These are phyloP conservation scores for Tulasnella sp. DNA, from an alignment of 768 basidiomycete genomes.

Conservation along the genomic window DNA sequence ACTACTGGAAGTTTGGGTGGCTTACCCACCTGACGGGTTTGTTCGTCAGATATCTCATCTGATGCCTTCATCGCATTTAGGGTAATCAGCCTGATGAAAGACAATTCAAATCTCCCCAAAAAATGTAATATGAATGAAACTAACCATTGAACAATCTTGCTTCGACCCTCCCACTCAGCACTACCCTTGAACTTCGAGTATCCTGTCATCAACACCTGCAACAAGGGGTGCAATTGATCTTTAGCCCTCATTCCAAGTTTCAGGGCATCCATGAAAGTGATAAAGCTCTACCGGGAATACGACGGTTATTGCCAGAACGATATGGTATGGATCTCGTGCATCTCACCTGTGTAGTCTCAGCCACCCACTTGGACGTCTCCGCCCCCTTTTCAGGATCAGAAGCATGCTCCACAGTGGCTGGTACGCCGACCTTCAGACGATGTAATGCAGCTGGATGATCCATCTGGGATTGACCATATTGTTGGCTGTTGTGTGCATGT, in stretches of 20 bases:
- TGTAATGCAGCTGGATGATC: constrained; percentile 88
- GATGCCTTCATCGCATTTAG: constrained; percentile 95
- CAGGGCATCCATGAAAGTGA: constrained; percentile 97
- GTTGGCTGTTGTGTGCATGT: not conserved
- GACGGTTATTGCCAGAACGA: not conserved
- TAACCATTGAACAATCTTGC: constrained; percentile 85
- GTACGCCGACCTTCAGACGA: constrained; percentile 80
- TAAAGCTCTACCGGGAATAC: constrained; percentile 67
- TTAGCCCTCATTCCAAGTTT: constrained; percentile 90
- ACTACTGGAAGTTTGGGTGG: not conserved
- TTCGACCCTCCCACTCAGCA: constrained; percentile 93
- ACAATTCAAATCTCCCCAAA: not conserved
- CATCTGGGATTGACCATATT: constrained; percentile 41
- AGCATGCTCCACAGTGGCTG: constrained; percentile 92
- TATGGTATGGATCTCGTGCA: constrained; percentile 12
- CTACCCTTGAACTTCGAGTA: constrained; percentile 91
- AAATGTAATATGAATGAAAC: constrained; percentile 19
- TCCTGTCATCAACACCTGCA: constrained; percentile 90
- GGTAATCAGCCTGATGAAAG: constrained; percentile 65
- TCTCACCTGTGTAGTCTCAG: constrained; percentile 86
- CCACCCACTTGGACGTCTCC: constrained; percentile 93
- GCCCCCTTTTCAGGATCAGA: constrained; percentile 83
- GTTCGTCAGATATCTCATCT: constrained; percentile 91
- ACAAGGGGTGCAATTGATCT: constrained; percentile 86
- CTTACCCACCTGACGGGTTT: constrained; percentile 66